Base-by-base conservation (phyloP, 306 rosid genomes). In the Sophora flavescens region DNA sequence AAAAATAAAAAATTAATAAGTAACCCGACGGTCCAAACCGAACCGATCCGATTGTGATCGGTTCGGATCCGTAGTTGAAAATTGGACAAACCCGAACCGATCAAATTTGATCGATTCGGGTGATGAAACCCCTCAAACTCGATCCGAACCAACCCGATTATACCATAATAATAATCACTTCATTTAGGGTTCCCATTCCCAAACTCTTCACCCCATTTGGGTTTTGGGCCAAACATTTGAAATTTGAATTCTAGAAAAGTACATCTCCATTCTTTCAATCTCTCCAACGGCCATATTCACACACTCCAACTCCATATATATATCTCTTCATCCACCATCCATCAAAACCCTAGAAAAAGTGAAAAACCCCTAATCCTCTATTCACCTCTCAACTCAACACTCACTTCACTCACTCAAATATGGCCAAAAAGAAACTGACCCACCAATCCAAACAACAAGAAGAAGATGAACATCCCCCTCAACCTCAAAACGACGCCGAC, bases 401-500 rank as follows among this genome's bases (percentile, higher is more conserved):
- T n/a, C n/a, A 50, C 77, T 9, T n/a, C n/a, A 50, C 77, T 9
- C 56, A 9, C 56, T 60, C 78, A 44, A 7, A 60, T 86, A 88
- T 90, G 96, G 96, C 91, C 50, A 90, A 81, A 67, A 88, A 88
- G 88, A 90, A 88, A 67, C 33, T 59, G 69, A 41, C 88, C 79
- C 83, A 57, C 14, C 80, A 76, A 5, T 8, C 86, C 28, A 66
- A 77, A 44, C 61, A 54, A 16, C 68, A 68, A 17, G 22, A 22
- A 22, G 22, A 22, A 22, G 22, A 22, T 22, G 56, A 54, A 14
- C 70, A 68, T 16, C 64, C 80, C 50, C 68, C 72, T 15, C 81
- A 59, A 5, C 62, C 79, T 6, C 41, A 8, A 41, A 5, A 52
- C 30, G 6, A 45, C 51, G 10, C 3, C 5, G 82, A 77, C 77